These are phyloP conservation scores for Neonectria faginata DNA, from an alignment of 2,329 filamentous ascomycete genomes.

Conservation along the genomic window DNA sequence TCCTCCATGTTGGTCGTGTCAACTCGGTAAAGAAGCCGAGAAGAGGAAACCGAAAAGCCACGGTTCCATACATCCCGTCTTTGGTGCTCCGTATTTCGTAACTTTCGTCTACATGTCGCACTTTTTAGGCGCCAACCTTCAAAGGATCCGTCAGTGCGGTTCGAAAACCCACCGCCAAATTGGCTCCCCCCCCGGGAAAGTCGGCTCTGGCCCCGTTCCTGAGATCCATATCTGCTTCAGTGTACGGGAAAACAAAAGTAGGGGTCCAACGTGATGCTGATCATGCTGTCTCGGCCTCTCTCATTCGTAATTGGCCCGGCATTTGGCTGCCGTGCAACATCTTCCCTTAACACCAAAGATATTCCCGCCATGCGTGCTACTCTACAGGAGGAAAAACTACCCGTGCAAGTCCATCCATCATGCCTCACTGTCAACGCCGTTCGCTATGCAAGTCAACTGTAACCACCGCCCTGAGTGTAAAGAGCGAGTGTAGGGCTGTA, in stretches of 20 bases:
- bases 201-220: constrained; percentile 1
- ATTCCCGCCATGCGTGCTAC: constrained; percentile 1
- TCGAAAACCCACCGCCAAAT: neutral
- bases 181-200: neutral
- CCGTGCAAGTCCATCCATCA: constrained; percentile 22
- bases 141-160: neutral
- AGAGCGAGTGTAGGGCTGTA: neutral
- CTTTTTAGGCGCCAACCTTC: neutral
- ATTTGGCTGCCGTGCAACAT: neutral
- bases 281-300: neutral
- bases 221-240: neutral
- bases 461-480: neutral
- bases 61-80: neutral
- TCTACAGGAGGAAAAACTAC: neutral
- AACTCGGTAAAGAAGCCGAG: neutral
- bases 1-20: neutral
- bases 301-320: neutral
- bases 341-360: neutral
- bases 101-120: neutral
- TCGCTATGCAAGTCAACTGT: constrained; percentile 36
- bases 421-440: constrained; percentile 37
- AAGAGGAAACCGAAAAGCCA: neutral
- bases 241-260: neutral
- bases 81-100: neutral
- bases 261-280: neutral